These are phyloP conservation scores for Diatrype stigma DNA, from an alignment of 2,329 filamentous ascomycete species.

Conservation along the genomic window DNA sequence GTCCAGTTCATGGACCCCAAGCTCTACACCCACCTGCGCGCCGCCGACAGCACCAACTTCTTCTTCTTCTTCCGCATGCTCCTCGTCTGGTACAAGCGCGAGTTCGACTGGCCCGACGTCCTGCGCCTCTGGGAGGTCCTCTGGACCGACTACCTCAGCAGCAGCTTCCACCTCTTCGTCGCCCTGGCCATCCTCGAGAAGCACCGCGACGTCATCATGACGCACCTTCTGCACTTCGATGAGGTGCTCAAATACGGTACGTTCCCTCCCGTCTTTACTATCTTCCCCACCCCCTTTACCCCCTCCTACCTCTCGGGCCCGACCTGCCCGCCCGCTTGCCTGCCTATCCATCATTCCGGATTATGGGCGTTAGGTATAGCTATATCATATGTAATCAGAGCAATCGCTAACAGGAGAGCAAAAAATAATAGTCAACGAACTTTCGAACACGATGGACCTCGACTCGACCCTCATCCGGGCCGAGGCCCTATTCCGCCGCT, in stretches of 20 bases:
- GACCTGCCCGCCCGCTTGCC: no score
- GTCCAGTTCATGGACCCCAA: constrained; percentile 96
- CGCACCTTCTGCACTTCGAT: constrained; percentile 89
- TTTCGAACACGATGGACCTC: constrained; percentile 89
- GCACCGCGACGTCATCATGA: constrained; percentile 94
- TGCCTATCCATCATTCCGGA: no score
- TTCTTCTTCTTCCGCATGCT: constrained; percentile 99
- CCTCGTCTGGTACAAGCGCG: constrained; percentile 97
- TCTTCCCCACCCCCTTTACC: neutral
- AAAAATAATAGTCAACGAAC: constrained; percentile 77
- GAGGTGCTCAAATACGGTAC: constrained; percentile 93
- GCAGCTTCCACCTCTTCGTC: constrained; percentile 91
- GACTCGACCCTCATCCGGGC: constrained; percentile 81
- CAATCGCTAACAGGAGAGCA: constrained; percentile 10
- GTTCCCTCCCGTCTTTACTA: constrained; percentile 26
- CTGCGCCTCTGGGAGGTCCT: constrained; percentile 85
- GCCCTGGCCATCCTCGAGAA: constrained; percentile 93
- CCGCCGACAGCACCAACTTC: constrained; percentile 94
- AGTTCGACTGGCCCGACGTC: constrained; percentile 87
- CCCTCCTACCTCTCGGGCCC: no score
- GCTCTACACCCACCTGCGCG: constrained; percentile 84
- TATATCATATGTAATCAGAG: constrained; percentile 6
- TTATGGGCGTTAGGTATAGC: no score
- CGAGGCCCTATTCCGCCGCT: constrained; percentile 82
- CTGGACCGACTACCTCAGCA: constrained; percentile 89